Base-by-base conservation (phyloP, 208 protist species). In the Leptomonas seymouri region DNA sequence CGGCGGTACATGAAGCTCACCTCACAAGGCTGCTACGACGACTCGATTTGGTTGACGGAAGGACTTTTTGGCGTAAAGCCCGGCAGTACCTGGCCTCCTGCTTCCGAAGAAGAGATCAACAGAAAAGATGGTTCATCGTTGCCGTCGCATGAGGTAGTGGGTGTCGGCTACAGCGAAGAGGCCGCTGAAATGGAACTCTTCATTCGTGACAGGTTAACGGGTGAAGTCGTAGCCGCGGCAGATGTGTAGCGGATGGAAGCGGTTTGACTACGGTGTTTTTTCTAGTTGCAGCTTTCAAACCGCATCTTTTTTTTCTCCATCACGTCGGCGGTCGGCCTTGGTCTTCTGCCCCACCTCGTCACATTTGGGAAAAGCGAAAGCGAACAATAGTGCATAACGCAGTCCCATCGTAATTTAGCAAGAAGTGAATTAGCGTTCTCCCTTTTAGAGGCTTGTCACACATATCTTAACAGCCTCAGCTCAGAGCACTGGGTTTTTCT, bases 21-120 rank as follows among this genome's bases (percentile, higher is more conserved):
- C 15, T 31, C 67, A 27, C 63, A 82, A 21, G 70, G 72, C 49
- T 15, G 55, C 39, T 82, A 82, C 48, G 81, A 79, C 44, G 54
- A 71, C 27, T 88, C 80, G 7, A 82, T 63, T 66, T 96, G 91
- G 89, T 76, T 96, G 42, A 87, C 75, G 45, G 76, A 91, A 36
- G 87, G 87, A 8, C 71, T 96, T 15, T 96, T 93, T 71, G 81
- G 84, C 2, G 83, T 89, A 18, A 67, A 67, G 57, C 82, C 87
- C 3, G 86, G 85, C 0, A 59, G 73, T 12, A 16, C 64, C 42
- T 81, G 82, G 81, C 16, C 58, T 39, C 71, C 30, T 6, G 8
- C 30, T 3, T 23, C 44, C 21, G 28, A 16, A 18, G 21, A 31
- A 30, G 23, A 8, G 16, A 15, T 25, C 15, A 34, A 12, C 53